Evolutionary conservation across 257 asterid species (phyloP), one percentile per base, ranked within the genome.

Genomic region (Solanum raphanifolium): DNA sequence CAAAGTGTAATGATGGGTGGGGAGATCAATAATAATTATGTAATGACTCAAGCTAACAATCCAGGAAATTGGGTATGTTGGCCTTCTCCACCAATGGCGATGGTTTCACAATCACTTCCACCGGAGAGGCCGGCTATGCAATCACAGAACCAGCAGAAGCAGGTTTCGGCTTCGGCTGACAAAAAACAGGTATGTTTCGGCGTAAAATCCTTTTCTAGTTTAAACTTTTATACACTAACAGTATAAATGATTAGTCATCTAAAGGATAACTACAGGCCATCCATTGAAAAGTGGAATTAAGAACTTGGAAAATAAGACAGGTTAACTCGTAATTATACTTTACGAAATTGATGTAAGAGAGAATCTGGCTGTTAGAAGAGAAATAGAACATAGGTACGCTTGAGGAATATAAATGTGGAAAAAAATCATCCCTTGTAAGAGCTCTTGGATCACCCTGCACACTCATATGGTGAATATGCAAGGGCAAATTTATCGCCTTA

Each of bases 31-130:
- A 72, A 32, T 32, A 34, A 86, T 52, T 86, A 87, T 55, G 36
- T 71, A 0, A 71, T 27, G 23, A 87, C 83, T 62, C 91, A 34
- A 65, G 79, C 69, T 72, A 86, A 66, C 85, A 87, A 85, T 4
- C 87, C 87, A 7, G 95, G 90, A 5, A 90, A 86, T 58, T 93
- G 94, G 98, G 68, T 90, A 62, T 94, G 90, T 88, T 95, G 96
- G 94, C 60, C 95, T 31, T 65, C 94, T 38, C 73, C 89, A 13
- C 58, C 93, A 3, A 55, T 76, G 34, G 10, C 55, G 35, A 76
- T 86, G 5, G 87, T n/a, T 6, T 34, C 84, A 41, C 84, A 83
- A 34, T 48, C 87, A 1, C 86, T 46, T 7, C 84, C 87, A 0
- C 83, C 81, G 0, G 92, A 93, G 27, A 90, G 89, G 7, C 85